Conservation (phyloP, 2,329 filamentous ascomycete genomes). For the Phyllosticta citrichinensis region DNA sequence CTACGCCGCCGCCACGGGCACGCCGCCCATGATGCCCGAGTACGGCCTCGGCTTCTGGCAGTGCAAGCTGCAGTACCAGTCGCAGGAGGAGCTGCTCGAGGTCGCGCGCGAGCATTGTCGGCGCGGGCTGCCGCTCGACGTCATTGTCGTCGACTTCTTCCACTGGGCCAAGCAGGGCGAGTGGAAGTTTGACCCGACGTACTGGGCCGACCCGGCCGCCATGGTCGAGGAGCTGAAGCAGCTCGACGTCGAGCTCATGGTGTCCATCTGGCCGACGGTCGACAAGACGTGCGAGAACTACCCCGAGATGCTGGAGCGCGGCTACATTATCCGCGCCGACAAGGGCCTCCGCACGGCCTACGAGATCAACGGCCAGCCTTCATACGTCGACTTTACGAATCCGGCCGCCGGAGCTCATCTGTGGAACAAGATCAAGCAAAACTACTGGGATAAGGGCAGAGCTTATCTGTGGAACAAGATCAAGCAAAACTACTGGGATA, state of each 20-base stretch:
- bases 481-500: constrained; percentile 51
- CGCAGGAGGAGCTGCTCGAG: constrained; percentile 51
- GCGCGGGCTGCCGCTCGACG: constrained; percentile 47
- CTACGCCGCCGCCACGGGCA: constrained; percentile 48
- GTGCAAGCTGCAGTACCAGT: constrained; percentile 56
- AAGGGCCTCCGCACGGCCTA: constrained; percentile 49
- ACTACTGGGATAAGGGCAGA: constrained; percentile 54
- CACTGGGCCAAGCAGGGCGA: constrained; percentile 59
- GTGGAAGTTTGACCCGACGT: constrained; percentile 55
- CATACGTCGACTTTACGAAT: constrained; percentile 56
- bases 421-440: constrained; percentile 48
- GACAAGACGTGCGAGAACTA: constrained; percentile 51
- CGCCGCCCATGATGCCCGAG: constrained; percentile 57
- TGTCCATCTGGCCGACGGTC: constrained; percentile 60
- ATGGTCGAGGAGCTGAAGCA: constrained; percentile 53
- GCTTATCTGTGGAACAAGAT: constrained; percentile 50
- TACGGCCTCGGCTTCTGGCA: constrained; percentile 61
- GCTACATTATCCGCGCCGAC: constrained; percentile 51
- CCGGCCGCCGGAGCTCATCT: constrained; percentile 48
- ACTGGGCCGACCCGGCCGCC: constrained; percentile 56
- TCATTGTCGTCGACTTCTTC: constrained; percentile 61
- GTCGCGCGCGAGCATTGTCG: constrained; percentile 51
- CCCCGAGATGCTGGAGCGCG: constrained; percentile 50
- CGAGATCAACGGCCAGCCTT: constrained; percentile 49
- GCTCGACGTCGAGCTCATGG: constrained; percentile 55